Conservation (phyloP, 805 yeast genomes). For the Cyberlindnera amylophila region DNA sequence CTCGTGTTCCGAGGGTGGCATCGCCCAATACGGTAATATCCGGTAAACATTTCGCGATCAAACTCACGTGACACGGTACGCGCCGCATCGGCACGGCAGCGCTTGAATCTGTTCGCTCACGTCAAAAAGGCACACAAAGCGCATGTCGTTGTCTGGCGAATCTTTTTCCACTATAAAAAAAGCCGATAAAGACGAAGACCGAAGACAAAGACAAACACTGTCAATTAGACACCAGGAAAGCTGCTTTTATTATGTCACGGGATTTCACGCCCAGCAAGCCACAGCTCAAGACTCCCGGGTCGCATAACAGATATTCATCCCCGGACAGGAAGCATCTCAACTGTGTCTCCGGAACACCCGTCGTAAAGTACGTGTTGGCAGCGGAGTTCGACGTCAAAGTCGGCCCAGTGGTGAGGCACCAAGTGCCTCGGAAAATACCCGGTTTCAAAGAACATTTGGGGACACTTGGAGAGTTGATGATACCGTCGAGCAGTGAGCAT, state of each 20-base stretch:
- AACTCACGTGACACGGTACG: background rate
- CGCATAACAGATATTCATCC: background rate
- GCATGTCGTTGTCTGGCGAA: too few relatives aligned
- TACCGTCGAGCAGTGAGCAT: slow-evolving; percentile 57
- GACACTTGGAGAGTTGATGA: slow-evolving; percentile 51
- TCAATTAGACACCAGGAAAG: too few relatives aligned
- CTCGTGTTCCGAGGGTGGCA: too few relatives aligned
- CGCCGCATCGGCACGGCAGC: background rate
- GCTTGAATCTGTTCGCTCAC: slow-evolving; percentile 1
- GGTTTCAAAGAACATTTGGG: slow-evolving; percentile 33
- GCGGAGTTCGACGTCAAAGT: slow-evolving; percentile 78
- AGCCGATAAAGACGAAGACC: too few relatives aligned
- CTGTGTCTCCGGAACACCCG: slow-evolving; percentile 18
- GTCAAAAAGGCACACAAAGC: background rate
- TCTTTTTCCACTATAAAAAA: too few relatives aligned
- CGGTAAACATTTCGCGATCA: too few relatives aligned
- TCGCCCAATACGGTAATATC: too few relatives aligned
- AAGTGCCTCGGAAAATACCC: slow-evolving; percentile 46
- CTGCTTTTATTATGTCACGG: too few relatives aligned
- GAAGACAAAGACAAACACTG: too few relatives aligned
- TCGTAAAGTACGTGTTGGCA: slow-evolving; percentile 56
- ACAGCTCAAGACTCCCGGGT: background rate
- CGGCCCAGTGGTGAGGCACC: slow-evolving; percentile 65
- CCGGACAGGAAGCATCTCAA: slow-evolving; percentile 5
- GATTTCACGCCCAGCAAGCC: slow-evolving; percentile 8